Evolutionary conservation across 164 flowering plant species (phyloP).

Genomic region (Chimonanthus praecox): DNA sequence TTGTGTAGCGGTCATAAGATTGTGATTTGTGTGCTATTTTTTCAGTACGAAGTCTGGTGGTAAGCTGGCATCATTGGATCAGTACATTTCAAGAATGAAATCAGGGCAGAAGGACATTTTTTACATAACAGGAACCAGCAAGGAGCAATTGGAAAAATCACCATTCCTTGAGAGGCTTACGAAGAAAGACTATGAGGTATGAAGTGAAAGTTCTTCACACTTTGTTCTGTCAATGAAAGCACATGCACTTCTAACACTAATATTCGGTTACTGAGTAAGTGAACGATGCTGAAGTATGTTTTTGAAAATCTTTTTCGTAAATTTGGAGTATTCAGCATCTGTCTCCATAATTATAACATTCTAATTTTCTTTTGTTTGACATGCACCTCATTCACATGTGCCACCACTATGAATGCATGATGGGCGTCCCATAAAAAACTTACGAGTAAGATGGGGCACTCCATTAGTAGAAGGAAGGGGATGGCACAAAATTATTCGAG

Average conservation of each 20-base stretch:
- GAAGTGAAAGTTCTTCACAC: neutral
- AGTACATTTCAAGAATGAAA: constrained; percentile 95
- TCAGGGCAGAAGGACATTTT: constrained; percentile 92
- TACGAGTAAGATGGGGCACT: too few relatives aligned
- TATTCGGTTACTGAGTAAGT: neutral
- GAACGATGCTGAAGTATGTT: too few relatives aligned
- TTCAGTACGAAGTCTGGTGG: constrained; percentile 83
- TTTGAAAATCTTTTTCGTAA: neutral
- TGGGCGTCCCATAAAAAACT: too few relatives aligned
- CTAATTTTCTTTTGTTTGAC: neutral
- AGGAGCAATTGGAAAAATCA: constrained; percentile 89
- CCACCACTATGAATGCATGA: too few relatives aligned
- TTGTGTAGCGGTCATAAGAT: neutral
- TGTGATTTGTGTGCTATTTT: neutral
- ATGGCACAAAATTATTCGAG: too few relatives aligned
- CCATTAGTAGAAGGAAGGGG: too few relatives aligned
- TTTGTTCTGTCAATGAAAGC: neutral
- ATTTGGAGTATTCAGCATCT: neutral
- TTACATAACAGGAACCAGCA: constrained; percentile 88
- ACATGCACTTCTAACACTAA: neutral
- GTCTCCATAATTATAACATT: neutral
- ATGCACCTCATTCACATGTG: too few relatives aligned
- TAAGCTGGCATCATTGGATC: constrained; percentile 78
- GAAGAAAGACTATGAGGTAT: constrained; percentile 89
- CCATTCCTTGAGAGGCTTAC: constrained; percentile 96